phyloP scores from a whole-genome alignment of 768 basidiomycete species.

The Agaricus sinodeliciosus region DNA sequence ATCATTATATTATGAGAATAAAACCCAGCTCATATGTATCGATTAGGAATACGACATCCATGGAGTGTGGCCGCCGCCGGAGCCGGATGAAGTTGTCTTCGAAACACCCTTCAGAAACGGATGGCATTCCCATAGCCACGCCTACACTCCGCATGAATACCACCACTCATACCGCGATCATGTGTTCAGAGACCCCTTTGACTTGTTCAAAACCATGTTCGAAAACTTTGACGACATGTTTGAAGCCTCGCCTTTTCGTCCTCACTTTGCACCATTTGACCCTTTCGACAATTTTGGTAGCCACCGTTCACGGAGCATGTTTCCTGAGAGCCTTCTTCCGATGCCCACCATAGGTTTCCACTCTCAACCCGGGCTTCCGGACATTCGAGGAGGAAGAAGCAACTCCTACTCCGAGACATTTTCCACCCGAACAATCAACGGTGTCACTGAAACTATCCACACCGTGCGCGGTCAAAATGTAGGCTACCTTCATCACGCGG shows the following conservation, averaged over 20 bases:
- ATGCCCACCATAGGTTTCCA: constrained; percentile 9
- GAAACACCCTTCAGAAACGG: constrained; percentile 2
- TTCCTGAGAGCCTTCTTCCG: constrained; percentile 4
- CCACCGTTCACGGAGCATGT: not conserved
- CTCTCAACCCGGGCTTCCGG: constrained; percentile 8
- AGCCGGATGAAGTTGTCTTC: constrained; percentile 20
- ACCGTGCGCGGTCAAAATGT: constrained; percentile 53
- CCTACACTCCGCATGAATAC: constrained; percentile 27
- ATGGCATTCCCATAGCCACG: constrained; percentile 24
- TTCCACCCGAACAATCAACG: constrained; percentile 54
- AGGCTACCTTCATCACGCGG: constrained; percentile 18
- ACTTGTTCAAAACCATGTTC: constrained; percentile 68
- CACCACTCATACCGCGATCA: constrained; percentile 28
- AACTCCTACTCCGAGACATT: constrained; percentile 50
- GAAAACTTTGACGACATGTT: constrained; percentile 28
- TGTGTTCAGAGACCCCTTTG: constrained; percentile 69
- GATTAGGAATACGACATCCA: constrained; percentile 58
- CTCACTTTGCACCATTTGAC: not conserved
- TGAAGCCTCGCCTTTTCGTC: constrained; percentile 15
- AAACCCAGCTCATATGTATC: not conserved
- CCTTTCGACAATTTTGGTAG: not conserved
- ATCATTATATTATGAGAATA: not conserved
- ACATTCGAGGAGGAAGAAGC: constrained; percentile 15
- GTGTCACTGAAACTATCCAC: constrained; percentile 57
- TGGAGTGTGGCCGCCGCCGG: constrained; percentile 70